Conservation (phyloP, 2,329 filamentous ascomycete genomes). For the Penicillium expansum region DNA sequence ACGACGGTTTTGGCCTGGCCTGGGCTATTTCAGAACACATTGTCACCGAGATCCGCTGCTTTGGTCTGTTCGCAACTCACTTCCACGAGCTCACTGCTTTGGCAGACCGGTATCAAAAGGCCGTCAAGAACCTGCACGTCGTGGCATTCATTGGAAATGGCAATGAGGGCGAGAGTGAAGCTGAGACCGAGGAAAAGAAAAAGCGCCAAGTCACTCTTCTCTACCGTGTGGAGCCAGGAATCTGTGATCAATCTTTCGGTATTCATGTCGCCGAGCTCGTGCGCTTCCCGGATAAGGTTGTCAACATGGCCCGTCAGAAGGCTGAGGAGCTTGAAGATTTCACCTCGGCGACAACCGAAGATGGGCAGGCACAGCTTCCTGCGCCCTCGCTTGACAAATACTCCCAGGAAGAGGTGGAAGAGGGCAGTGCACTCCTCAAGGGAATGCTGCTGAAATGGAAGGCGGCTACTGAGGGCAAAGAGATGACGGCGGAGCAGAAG, state of each 20-base stretch:
- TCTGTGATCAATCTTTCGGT: constrained; percentile 96
- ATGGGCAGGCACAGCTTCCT: constrained; percentile 39
- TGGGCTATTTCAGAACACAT: constrained; percentile 99
- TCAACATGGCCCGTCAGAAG: constrained; percentile 98
- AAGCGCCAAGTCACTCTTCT: constrained; percentile 84
- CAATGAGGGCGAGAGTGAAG: constrained; percentile 43
- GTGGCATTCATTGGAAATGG: constrained; percentile 78
- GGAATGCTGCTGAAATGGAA: constrained; percentile 83
- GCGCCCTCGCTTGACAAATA: constrained; percentile 49
- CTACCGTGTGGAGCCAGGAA: constrained; percentile 93
- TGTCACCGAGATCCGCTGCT: constrained; percentile 89
- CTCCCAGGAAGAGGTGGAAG: constrained; percentile 81
- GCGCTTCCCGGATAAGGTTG: constrained; percentile 92
- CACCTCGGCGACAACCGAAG: constrained; percentile 31
- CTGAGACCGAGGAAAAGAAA: constrained; percentile 50
- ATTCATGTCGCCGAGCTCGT: constrained; percentile 98
- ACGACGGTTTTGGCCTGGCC: constrained; percentile 96
- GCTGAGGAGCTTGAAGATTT: constrained; percentile 98
- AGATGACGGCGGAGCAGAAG: constrained; percentile 70
- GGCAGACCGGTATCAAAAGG: constrained; percentile 72
- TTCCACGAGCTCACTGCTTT: constrained; percentile 97
- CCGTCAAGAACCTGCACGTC: constrained; percentile 91
- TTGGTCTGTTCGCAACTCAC: constrained; percentile 93
- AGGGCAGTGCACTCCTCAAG: constrained; percentile 83
- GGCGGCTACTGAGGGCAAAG: constrained; percentile 60